Percentiles rank a stretch among this genome's conserved stretches.
Evolutionary conservation across 345 rosid species (phyloP).

Genomic region (Arabis alpina): DNA sequence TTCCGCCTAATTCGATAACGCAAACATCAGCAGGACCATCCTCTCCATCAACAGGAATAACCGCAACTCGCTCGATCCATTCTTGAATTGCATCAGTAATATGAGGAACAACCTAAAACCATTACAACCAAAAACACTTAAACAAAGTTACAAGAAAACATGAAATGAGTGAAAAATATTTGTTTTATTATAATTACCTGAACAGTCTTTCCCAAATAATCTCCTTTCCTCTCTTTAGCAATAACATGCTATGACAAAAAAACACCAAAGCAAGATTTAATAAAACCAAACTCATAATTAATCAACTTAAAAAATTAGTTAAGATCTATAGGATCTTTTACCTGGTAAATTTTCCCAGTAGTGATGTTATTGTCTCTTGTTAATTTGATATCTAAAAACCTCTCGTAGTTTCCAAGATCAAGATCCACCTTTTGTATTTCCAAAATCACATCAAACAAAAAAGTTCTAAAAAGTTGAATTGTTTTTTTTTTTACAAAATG

Average conservation of each 20-base stretch:
- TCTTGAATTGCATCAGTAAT: conserved; percentile 93
- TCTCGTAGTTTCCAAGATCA: conserved; percentile 88
- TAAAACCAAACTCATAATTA: conserved; percentile 26
- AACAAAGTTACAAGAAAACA: not conserved
- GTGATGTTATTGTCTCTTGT: conserved; percentile 81
- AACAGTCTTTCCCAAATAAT: conserved; percentile 94
- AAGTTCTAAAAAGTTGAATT: conserved; percentile 12
- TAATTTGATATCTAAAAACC: conserved; percentile 68
- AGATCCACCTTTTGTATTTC: conserved; percentile 64
- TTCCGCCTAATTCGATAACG: conserved; percentile 96
- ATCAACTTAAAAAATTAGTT: conserved; percentile 18
- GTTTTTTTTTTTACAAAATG: not conserved
- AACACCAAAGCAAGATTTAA: conserved; percentile 16
- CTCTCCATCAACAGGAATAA: conserved; percentile 78
- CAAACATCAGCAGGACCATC: conserved; percentile 93
- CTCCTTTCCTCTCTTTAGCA: conserved; percentile 89
- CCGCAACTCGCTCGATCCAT: conserved; percentile 86
- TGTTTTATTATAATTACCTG: conserved; percentile 53
- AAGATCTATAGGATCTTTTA: conserved; percentile 28
- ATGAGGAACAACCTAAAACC: conserved; percentile 83
- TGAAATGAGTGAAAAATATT: conserved; percentile 3
- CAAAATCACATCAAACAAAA: conserved; percentile 23
- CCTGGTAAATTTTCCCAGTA: conserved; percentile 85
- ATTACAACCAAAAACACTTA: conserved; percentile 21
- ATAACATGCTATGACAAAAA: conserved; percentile 64